Evolutionary conservation across 1,284 basidiomycete species (phyloP), one percentile per base, ranked within the genome.

Genomic region (Heimioporus retisporus): DNA sequence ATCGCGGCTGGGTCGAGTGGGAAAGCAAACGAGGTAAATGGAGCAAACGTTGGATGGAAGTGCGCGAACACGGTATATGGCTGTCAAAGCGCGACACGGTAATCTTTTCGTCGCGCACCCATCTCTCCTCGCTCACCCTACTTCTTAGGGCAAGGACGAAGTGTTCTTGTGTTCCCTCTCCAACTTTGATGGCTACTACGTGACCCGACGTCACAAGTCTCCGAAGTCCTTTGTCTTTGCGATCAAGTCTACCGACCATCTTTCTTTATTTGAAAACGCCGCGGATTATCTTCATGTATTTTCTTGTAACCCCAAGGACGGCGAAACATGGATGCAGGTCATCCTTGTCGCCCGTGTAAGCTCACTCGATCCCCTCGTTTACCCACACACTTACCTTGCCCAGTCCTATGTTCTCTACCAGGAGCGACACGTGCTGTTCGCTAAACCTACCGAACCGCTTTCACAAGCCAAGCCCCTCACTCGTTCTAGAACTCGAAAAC

Each of bases 21-120:
- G 94, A 97, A 82, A 85, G 84, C 62, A 96, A 96, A 81, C 89
- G 91, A 66, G 95, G 95, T 51, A 97, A 97, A 80, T 98, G 96
- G 96, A 90, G 84, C 66, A 97, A 96, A 80, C 88, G 95, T 40
- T 96, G 91, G 88, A 83, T 97, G 73, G 90, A 93, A 74, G 86
- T 97, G 40, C 87, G 92, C 54, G 94, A 96, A 73, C 94, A 96
- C 69, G 88, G 90, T 65, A 78, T 97, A 59, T 97, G 91, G 86
- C 76, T 96, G 44, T 91, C 93, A 40, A 97, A 97, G 81, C 91
- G 93, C 35, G 94, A 97, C 65, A 92, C 89, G 77, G 94, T 95
- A 73, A 66, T 86, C 80, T 31, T 59, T 64, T 42, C 43, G 54
- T 65, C n/a, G 7, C 54, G 21, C 8, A 31, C 16, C 16, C 51